phyloP scores from a whole-genome alignment of 2,329 filamentous ascomycete genomes.

The Alternaria solani region DNA sequence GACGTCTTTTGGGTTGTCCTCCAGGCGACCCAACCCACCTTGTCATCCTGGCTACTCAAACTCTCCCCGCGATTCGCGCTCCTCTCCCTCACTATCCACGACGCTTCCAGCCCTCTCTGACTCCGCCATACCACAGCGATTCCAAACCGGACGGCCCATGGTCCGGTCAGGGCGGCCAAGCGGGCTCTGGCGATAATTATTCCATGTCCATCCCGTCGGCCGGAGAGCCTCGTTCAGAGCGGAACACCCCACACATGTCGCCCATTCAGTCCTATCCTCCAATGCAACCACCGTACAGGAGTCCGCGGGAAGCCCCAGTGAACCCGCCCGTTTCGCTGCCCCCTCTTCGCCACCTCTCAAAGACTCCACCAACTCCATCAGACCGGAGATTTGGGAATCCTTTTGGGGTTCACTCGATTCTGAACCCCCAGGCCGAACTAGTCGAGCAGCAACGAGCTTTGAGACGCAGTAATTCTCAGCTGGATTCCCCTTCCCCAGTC shows the following conservation, averaged over 20 bases:
- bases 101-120: slow-evolving; percentile 40
- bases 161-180: slow-evolving; percentile 39
- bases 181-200: slow-evolving; percentile 43
- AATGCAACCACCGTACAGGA: slow-evolving; percentile 40
- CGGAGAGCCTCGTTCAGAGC: slow-evolving; percentile 35
- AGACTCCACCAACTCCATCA: slow-evolving; percentile 45
- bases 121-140: slow-evolving; percentile 44
- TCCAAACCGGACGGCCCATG: slow-evolving; percentile 47
- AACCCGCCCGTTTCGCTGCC: slow-evolving; percentile 41
- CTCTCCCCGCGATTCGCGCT: slow-evolving; percentile 45
- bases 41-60: slow-evolving; percentile 52
- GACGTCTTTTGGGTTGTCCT: slow-evolving; percentile 36
- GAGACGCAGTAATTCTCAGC: slow-evolving; percentile 54
- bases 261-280: slow-evolving; percentile 33
- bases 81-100: slow-evolving; percentile 45
- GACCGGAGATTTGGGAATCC: slow-evolving; percentile 45
- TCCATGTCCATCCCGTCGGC: slow-evolving; percentile 40
- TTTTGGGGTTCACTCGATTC: slow-evolving; percentile 56
- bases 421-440: slow-evolving; percentile 55
- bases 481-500: slow-evolving; percentile 53
- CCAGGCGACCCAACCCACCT: slow-evolving; percentile 29
- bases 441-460: slow-evolving; percentile 41
- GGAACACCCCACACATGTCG: slow-evolving; percentile 40
- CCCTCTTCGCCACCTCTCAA: slow-evolving; percentile 46
- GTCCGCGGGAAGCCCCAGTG: slow-evolving; percentile 27